A percentile compares a stretch with the other conserved stretches of the same genome.
Evolutionary conservation across 495 filamentous ascomycete genomes (phyloP).

Genomic region (Trypethelium eluteriae): DNA sequence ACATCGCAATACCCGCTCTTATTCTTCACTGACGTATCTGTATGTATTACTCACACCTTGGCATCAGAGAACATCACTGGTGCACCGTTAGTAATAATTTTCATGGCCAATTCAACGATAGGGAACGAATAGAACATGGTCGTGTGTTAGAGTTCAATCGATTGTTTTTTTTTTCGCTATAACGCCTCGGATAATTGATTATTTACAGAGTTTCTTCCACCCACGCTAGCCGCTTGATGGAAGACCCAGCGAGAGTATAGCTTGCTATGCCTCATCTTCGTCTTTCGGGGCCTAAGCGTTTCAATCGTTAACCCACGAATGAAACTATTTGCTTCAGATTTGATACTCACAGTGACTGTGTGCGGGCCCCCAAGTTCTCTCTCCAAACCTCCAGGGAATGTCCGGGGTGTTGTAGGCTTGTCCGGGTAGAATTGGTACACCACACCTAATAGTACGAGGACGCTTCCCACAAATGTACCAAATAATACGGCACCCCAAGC

Average conservation of each 20-base stretch:
- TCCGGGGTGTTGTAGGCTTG: conserved; percentile 64
- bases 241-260: neutral
- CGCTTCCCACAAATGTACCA: conserved; percentile 61
- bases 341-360: conserved; percentile 31
- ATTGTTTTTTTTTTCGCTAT: neutral
- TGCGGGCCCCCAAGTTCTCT: conserved; percentile 71
- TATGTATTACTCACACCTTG: too few species aligned
- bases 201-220: neutral
- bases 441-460: conserved; percentile 62
- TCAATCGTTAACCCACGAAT: neutral
- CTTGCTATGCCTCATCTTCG: neutral
- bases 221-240: neutral
- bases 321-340: neutral
- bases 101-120: too few species aligned
- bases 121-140: neutral
- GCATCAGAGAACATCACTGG: too few species aligned
- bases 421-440: conserved; percentile 79
- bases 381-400: conserved; percentile 77
- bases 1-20: too few species aligned
- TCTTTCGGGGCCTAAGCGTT: neutral
- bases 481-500: conserved; percentile 65
- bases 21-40: neutral
- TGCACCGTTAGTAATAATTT: too few species aligned
- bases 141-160: neutral
- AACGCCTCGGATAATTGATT: neutral